Percentiles rank a stretch among this genome's conserved stretches.
phyloP scores from a whole-genome alignment of 2,329 filamentous ascomycete species.

The Ampelomyces quisqualis region DNA sequence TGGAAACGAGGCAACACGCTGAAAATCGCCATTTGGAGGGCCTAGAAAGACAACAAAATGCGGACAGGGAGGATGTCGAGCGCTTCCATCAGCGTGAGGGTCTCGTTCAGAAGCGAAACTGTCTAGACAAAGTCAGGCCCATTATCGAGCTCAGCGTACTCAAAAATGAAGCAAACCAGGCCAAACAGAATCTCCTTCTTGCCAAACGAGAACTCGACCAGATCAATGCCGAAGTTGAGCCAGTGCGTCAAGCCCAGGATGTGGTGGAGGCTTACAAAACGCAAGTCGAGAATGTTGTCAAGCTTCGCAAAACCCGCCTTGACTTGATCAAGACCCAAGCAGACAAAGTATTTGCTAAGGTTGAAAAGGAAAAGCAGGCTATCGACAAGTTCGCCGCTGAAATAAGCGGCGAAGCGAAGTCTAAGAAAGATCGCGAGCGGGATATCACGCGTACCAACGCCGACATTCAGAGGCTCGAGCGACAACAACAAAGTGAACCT shows the following conservation, averaged over 20 bases:
- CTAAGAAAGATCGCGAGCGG: constrained; percentile 44
- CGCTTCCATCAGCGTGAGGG: constrained; percentile 72
- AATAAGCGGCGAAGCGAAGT: constrained; percentile 44
- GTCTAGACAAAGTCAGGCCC: constrained; percentile 66
- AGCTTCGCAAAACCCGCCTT: constrained; percentile 57
- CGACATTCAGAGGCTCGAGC: constrained; percentile 64
- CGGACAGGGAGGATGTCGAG: constrained; percentile 79
- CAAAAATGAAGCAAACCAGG: constrained; percentile 50
- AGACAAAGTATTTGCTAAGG: constrained; percentile 44
- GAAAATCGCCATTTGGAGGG: constrained; percentile 65
- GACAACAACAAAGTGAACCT: constrained; percentile 61
- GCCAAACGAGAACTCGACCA: constrained; percentile 60
- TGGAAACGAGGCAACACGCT: constrained; percentile 59
- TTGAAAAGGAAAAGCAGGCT: constrained; percentile 40
- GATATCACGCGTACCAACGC: constrained; percentile 39
- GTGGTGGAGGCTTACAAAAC: constrained; percentile 67
- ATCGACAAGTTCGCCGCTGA: constrained; percentile 48
- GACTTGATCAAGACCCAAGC: constrained; percentile 56
- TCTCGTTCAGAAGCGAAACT: constrained; percentile 63
- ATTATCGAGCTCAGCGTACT: constrained; percentile 65
- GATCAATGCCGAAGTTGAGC: constrained; percentile 64
- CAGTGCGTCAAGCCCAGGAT: constrained; percentile 68
- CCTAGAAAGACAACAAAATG: constrained; percentile 70
- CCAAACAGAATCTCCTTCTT: constrained; percentile 58
- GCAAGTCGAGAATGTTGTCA: constrained; percentile 58